Base-by-base conservation (phyloP, 805 yeast genomes). In the Jamesozyma rosinii region DNA sequence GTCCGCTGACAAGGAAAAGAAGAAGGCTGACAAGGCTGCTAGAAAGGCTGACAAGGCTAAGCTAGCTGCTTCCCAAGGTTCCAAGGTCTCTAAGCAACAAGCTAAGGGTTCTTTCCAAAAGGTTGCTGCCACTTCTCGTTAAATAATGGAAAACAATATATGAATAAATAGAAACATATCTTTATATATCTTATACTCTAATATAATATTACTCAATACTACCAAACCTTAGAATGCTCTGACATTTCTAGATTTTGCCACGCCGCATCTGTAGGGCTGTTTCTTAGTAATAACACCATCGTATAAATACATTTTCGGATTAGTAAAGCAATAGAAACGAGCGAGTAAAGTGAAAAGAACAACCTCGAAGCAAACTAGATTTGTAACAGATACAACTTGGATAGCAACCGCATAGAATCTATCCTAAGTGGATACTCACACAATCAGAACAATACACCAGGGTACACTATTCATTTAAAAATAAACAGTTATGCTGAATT, bases 31-130 rank as follows among this genome's bases (percentile, higher is more conserved):
- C 65, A 90, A 87, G 75, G 92, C 86, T 68, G 78, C 84, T 72
- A 90, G 94, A 85, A 87, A 86, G 81, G 90, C 94, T 66, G 89
- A 81, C 64, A 81, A 83, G 75, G 94, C 94, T 63, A 79, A 78
- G 70, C 69, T 71, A 62, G 87, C 81, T 69, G 88, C 84, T 68
- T 68, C 81, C 63, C 79, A 77, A 67, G 85, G 82, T 67, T 64
- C 79, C 54, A 79, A 78, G 75, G 72, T 86, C 69, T 84, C 95
- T 64, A 90, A 90, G 81, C 94, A 87, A 80, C 92, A 83, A 73
- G 88, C 90, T 67, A 88, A 86, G 80, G 97, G 97, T 79, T 87
- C 95, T 71, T 86, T 84, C 87, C 92, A 84, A 75, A 88, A 88
- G 79, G 96, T 88, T 65, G 82, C 80, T 63, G 94, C 96, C 64